Evolutionary conservation across 257 asterid species (phyloP), one percentile per base, ranked within the genome.

Genomic region (Striga asiatica): DNA sequence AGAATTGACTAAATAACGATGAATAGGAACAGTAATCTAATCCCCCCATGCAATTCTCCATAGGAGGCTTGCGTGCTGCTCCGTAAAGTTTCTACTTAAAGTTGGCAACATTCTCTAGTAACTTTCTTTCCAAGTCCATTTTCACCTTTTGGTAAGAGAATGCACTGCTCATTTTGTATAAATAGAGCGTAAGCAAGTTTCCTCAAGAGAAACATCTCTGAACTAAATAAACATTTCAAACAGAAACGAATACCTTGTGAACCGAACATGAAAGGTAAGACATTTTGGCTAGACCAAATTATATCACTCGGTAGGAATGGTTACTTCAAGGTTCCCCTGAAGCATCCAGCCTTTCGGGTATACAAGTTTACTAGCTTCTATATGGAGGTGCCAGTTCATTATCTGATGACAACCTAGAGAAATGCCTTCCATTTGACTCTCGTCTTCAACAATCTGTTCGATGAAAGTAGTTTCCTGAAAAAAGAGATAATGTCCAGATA

Each of bases 401-500:
- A 84, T 66, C 69, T 58, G 66, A 56, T 62, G 13, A 72, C 94
- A 88, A 37, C 91, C 76, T 38, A 31, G 21, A 50, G 95, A 83
- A 59, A 84, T 62, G 49, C 91, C 95, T 81, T 92, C 99, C 95
- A 92, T 92, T 67, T 92, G 93, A 59, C 73, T 76, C 79, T 92
- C 97, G 14, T 92, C 99, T 78, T 88, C 95, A 59, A 92, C 94
- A 34, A 88, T 66, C 65, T 88, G 97, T 59, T 82, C 94, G 52
- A 92, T 88, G 74, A 92, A 88, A 53, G 88, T 82, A 17, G 95
- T 92, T 75, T 79, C 97, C 98, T 91, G 84, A 60, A 66, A 72
- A 54, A 58, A n/a, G 50, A 8, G 22, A 60, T 5, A 46, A 54
- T 20, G 60, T 48, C 62, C 56, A 66, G 23, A 10, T 10, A 18